Evolutionary conservation across 352 stramenopile genomes (phyloP).

Genomic region (Phytophthora pinifolia): DNA sequence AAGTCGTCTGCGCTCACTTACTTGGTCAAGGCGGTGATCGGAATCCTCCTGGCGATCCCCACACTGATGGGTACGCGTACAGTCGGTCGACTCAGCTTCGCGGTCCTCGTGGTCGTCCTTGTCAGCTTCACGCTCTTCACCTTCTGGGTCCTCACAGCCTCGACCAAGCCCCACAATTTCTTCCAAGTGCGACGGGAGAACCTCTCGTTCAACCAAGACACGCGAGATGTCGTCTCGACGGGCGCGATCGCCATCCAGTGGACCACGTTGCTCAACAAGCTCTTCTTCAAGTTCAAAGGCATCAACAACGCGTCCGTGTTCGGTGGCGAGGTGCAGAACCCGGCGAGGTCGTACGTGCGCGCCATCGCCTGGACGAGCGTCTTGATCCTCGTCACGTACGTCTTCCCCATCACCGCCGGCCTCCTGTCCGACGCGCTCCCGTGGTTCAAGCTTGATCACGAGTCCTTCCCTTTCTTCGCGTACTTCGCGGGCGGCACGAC

Average conservation of each 20-base stretch:
- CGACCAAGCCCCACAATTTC: slow-evolving; percentile 38
- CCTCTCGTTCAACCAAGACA: slow-evolving; percentile 15
- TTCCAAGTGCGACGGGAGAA: slow-evolving; percentile 42
- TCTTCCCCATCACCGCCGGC: slow-evolving; percentile 88
- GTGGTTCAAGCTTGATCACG: slow-evolving; percentile 78
- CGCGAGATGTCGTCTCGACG: slow-evolving; percentile 21
- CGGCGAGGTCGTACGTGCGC: slow-evolving; percentile 74
- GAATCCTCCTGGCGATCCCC: slow-evolving; percentile 35
- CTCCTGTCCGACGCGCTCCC: slow-evolving; percentile 56
- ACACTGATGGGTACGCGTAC: slow-evolving; percentile 40
- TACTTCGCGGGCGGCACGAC: slow-evolving; percentile 77
- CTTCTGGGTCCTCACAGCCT: slow-evolving; percentile 37
- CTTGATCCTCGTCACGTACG: slow-evolving; percentile 80
- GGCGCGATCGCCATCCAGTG: slow-evolving; percentile 65
- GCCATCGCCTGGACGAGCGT: slow-evolving; percentile 82
- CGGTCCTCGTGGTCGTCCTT: slow-evolving; percentile 35
- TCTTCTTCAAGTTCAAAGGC: slow-evolving; percentile 97
- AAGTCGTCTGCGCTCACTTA: slow-evolving; percentile 22
- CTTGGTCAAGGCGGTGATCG: slow-evolving; percentile 42
- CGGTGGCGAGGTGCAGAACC: slow-evolving; percentile 89
- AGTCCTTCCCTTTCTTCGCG: slow-evolving; percentile 85
- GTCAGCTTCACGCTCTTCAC: slow-evolving; percentile 47
- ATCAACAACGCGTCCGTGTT: slow-evolving; percentile 92
- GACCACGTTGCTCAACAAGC: slow-evolving; percentile 88
- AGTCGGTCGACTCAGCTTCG: slow-evolving; percentile 32